Base-by-base conservation (phyloP, 257 asterid species). In the Gynochthodes officinalis region DNA sequence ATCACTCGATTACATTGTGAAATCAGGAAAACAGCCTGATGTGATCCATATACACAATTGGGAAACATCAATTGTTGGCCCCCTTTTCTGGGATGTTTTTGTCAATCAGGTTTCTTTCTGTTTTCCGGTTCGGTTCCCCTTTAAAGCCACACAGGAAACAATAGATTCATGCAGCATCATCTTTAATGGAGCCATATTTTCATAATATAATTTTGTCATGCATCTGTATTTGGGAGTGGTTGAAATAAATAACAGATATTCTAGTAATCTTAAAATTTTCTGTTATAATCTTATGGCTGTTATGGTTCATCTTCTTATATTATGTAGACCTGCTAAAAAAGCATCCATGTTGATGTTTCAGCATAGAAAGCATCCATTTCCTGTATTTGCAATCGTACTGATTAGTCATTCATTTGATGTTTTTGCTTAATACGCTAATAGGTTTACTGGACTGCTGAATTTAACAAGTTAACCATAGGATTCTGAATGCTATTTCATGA, bases 21-120 rank as follows among this genome's bases (percentile, higher is more conserved):
- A 89, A 80, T 83, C 87, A 59, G 93, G 97, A 81, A 89, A 91
- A 76, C 86, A 77, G 9, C 95, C 96, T 18, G 95, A 91, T 81
- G 91, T 91, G 84, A 89, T 91, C 79, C 93, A 91, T 69, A 71
- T 91, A 75, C 97, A 89, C 86, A 91, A 91, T 77, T 91, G 96
- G 97, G 88, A 88, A 71, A 91, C 97, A 25, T 86, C 97, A 71
- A 81, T 91, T 67, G 86, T 91, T 70, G 97, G 86, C 48, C 95
- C 95, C 50, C 89, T 91, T 77, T 91, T 89, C 84, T 91, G 97
- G 97, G 97, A 91, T 72, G 63, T 87, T 85, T 87, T 86, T 84
- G 93, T 85, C 70, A 81, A 85, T 80, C 91, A 91, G 96, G 97
- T 91, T 63, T 43, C 66, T 49, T 64, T 50, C 23, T 46, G 35